Evolutionary conservation across 1,139 yeast species (phyloP), one percentile per base, ranked within the genome.

Genomic region (Kodamaea plutei): DNA sequence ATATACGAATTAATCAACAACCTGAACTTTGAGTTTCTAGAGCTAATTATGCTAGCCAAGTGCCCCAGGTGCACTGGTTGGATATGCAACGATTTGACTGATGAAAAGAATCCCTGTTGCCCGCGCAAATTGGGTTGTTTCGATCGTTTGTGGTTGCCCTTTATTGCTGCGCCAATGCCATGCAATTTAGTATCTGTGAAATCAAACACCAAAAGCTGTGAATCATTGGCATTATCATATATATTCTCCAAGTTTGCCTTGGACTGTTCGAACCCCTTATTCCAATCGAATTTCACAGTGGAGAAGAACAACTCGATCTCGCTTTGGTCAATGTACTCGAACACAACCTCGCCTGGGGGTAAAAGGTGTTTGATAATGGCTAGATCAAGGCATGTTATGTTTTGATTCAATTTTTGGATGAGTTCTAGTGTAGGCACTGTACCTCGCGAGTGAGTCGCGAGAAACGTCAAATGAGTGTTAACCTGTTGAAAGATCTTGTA

Each of bases 241-340:
- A 57, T 59, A 26, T 60, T 58, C 31, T 60, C 65, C 4, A 59
- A 43, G 5, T 47, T 49, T 5, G 52, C 45, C 15, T 50, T 61
- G 12, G 61, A 61, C 33, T 67, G 69, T 40, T 52, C 59, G 56
- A 53, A 72, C 47, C 69, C 83, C 54, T 41, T 69, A 50, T 45
- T 64, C 75, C 39, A 67, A 45, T 36, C 63, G 54, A 48, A 56
- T 24, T 52, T 45, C 7, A 63, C 58, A 21, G 56, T 54, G 4
- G 49, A 45, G 34, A 60, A 52, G 7, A 57, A 52, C 7, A 61
- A 45, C 38, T 50, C 45, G 18, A 81, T 58, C 43, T 81, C 85
- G 45, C 79, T 78, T 49, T 79, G 84, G 48, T 83, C 89, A 22
- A 84, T 79, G 51, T 84, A 88, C 30, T 76, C 84, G 35, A 50